A percentile compares a stretch with the other conserved stretches of the same genome.
These are phyloP conservation scores for Chiua virens DNA, from an alignment of 768 basidiomycete species.

Conservation along the genomic window DNA sequence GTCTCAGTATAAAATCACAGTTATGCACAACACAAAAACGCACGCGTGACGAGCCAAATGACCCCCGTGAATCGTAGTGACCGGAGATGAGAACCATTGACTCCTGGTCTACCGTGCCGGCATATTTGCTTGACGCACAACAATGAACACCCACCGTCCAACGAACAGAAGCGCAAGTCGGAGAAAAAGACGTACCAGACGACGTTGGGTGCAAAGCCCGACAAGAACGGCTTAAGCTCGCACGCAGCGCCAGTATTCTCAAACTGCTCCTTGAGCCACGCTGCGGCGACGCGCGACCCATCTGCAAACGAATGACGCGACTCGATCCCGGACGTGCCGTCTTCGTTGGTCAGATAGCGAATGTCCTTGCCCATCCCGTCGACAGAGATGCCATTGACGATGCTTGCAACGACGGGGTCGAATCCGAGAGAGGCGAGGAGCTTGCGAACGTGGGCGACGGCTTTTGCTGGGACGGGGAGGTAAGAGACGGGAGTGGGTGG, in stretches of 20 bases:
- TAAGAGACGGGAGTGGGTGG: slow-evolving; percentile 49
- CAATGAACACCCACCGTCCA: neutral
- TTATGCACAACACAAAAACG: neutral
- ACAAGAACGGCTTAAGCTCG: slow-evolving; percentile 60
- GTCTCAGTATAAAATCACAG: neutral
- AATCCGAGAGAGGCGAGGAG: slow-evolving; percentile 64
- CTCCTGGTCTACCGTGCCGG: slow-evolving; percentile 41
- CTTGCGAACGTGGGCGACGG: slow-evolving; percentile 53
- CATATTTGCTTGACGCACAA: slow-evolving; percentile 54
- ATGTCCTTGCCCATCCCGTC: slow-evolving; percentile 68
- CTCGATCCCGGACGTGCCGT: slow-evolving; percentile 64
- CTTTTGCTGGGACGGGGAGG: slow-evolving; percentile 56
- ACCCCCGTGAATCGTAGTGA: slow-evolving; percentile 91
- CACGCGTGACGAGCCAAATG: slow-evolving; percentile 71
- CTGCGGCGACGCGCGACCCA: slow-evolving; percentile 44
- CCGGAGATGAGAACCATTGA: slow-evolving; percentile 76
- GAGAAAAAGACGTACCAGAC: slow-evolving; percentile 78
- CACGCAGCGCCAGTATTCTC: slow-evolving; percentile 78
- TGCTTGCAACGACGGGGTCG: slow-evolving; percentile 62
- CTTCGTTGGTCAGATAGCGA: slow-evolving; percentile 84
- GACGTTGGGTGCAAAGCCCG: slow-evolving; percentile 83
- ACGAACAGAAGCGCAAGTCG: no score
- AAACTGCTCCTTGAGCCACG: slow-evolving; percentile 59
- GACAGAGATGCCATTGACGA: slow-evolving; percentile 69
- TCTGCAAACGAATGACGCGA: slow-evolving; percentile 82